A percentile compares a stretch with the other conserved stretches of the same genome.
Conservation (phyloP, 257 asterid genomes). For the Catharanthus roseus region DNA sequence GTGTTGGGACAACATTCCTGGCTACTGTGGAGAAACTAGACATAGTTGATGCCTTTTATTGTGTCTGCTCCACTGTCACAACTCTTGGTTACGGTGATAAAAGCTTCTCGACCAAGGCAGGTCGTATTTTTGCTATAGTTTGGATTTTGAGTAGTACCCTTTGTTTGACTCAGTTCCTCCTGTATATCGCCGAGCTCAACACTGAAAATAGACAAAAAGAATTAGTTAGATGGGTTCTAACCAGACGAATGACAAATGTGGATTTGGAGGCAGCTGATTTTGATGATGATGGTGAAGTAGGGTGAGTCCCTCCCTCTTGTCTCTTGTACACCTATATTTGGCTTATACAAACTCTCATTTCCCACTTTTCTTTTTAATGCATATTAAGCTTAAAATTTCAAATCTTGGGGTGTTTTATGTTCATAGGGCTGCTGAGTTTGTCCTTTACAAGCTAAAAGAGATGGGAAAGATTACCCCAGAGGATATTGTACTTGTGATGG, state of each 20-base stretch:
- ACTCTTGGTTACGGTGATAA: conserved; percentile 93
- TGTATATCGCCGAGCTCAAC: conserved; percentile 67
- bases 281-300: conserved; percentile 61
- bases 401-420: background rate
- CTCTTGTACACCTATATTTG: background rate
- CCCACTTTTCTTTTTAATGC: background rate
- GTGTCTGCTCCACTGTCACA: conserved; percentile 78
- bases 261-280: conserved; percentile 92
- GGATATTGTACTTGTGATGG: conserved; percentile 51
- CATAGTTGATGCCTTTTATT: conserved; percentile 66
- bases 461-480: conserved; percentile 87
- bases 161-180: conserved; percentile 67
- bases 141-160: conserved; percentile 81
- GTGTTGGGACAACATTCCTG: conserved; percentile 54
- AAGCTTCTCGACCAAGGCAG: conserved; percentile 76
- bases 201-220: conserved; percentile 62
- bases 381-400: background rate
- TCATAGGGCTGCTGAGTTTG: conserved; percentile 70
- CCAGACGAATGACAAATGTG: conserved; percentile 54
- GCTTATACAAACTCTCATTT: background rate
- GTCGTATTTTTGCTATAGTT: conserved; percentile 73
- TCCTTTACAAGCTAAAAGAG: conserved; percentile 72
- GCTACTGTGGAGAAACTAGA: conserved; percentile 52
- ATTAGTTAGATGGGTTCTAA: conserved; percentile 50
- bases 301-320: conserved; percentile 36